Conservation (phyloP, 495 filamentous ascomycete genomes). For the Lophiostoma macrostomum region DNA sequence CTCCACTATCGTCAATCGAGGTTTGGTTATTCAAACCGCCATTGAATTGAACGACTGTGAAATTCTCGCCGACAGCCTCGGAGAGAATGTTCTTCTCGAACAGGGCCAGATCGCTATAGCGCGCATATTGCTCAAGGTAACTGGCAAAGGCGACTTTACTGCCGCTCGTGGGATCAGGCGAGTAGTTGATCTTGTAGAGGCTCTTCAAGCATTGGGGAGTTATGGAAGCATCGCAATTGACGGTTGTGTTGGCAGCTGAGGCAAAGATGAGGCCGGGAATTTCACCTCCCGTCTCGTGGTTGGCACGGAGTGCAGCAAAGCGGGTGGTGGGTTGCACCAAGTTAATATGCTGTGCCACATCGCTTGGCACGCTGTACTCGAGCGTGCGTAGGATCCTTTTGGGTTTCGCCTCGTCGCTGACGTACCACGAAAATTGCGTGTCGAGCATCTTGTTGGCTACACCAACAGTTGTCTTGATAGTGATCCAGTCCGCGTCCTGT, state of each 20-base stretch:
- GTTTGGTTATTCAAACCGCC: conserved; percentile 37
- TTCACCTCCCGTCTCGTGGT: conserved; percentile 1
- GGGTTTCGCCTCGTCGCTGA: conserved; percentile 6
- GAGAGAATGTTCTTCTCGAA: conserved; percentile 50
- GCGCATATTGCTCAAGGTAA: conserved; percentile 49
- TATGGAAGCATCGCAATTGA: conserved; percentile 36
- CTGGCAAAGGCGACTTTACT: conserved; percentile 48
- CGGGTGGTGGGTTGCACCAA: conserved; percentile 65
- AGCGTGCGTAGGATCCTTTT: conserved; percentile 6
- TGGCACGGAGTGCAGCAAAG: conserved; percentile 40
- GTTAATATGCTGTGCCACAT: conserved; percentile 47
- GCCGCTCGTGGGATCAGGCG: conserved; percentile 36
- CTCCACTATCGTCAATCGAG: conserved; percentile 34
- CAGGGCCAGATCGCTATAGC: conserved; percentile 47
- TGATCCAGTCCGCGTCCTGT: conserved; percentile 15
- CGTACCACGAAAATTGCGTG: conserved; percentile 8
- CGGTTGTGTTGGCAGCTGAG: conserved; percentile 48
- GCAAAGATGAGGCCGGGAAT: conserved; percentile 33
- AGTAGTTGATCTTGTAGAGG: conserved; percentile 55
- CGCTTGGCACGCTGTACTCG: conserved; percentile 9
- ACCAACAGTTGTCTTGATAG: conserved; percentile 12
- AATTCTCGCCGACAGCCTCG: conserved; percentile 45
- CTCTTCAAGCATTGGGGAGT: conserved; percentile 53
- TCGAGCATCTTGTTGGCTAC: conserved; percentile 5
- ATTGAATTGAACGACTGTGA: conserved; percentile 43